phyloP scores from a whole-genome alignment of 129 eudicot species.

The Centella asiatica region DNA sequence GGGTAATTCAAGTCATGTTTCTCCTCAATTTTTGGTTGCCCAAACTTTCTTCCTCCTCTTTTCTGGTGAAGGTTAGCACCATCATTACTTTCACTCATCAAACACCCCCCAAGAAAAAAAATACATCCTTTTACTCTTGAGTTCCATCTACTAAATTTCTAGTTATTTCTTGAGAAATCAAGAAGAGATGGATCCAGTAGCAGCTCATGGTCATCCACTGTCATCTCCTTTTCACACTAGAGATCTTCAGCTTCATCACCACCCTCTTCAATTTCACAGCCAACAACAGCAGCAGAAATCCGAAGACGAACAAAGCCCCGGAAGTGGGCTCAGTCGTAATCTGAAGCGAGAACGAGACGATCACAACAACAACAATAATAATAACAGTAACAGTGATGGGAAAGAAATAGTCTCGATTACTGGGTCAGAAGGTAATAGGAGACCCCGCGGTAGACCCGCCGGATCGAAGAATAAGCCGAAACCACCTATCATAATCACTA shows the following conservation, averaged over 20 bases:
- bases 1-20: constrained; percentile 7
- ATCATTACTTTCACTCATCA: neutral
- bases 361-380: constrained; percentile 13
- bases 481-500: constrained; percentile 75
- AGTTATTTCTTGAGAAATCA: neutral
- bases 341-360: constrained; percentile 48
- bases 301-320: constrained; percentile 47
- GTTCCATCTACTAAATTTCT: neutral
- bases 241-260: constrained; percentile 72
- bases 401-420: constrained; percentile 32
- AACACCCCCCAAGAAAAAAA: constrained; percentile 9
- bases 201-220: constrained; percentile 68
- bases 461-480: constrained; percentile 92
- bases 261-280: constrained; percentile 25
- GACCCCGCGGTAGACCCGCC: constrained; percentile 80
- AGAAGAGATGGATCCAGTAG: constrained; percentile 22
- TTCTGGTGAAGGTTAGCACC: constrained; percentile 3
- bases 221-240: constrained; percentile 80
- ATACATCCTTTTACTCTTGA: neutral
- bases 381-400: constrained; percentile 9
- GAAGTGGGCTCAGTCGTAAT: constrained; percentile 25
- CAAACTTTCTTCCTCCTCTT: neutral
- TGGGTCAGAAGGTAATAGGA: constrained; percentile 40
- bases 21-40: constrained; percentile 20
- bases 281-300: constrained; percentile 34